Evolutionary conservation across 306 rosid species (phyloP), one percentile per base, ranked within the genome.

Genomic region (Abrus precatorius): DNA sequence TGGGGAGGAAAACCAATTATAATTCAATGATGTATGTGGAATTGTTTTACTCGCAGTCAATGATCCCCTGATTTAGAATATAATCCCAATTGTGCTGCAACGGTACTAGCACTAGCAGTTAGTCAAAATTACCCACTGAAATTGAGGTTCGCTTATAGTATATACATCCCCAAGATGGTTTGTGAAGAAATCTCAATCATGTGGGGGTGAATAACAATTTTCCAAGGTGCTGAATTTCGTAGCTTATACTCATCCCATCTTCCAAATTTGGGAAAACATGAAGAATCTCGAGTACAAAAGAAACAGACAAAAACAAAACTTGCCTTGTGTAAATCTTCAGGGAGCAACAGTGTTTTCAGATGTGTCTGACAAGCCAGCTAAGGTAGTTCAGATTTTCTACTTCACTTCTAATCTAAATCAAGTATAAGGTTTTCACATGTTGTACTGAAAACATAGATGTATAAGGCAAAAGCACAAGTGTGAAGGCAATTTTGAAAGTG

Each of bases 341-440:
- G 78, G 63, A 48, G 59, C 55, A 69, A 75, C 74, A 50, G 54
- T 55, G 73, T 72, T 64, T 83, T 64, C 67, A 71, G 44, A 41
- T 64, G 71, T 28, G 11, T 67, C 90, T 86, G 91, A 86, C 88
- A 82, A 63, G 82, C 89, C 91, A 89, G 91, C 86, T 77, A 79
- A 67, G 79, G 47, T 43, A 75, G 40, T 44, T 82, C n/a, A 54
- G 70, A 71, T 68, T 69, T 80, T 78, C 81, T 69, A 45, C 57
- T 76, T 43, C 50, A 44, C 29, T 72, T 71, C 60, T 77, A 72
- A 83, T 83, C 69, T 57, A 61, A 53, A 61, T 41, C 66, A 63
- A 71, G 47, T 53, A 44, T 53, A 62, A 76, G 83, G 75, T 69
- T 85, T 82, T 80, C 80, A 83, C 83, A 80, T 86, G 85, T 40